Percentiles rank a stretch among this genome's conserved stretches.
phyloP scores from a whole-genome alignment of 1,139 yeast genomes.

The Suhomyces atakaporum region DNA sequence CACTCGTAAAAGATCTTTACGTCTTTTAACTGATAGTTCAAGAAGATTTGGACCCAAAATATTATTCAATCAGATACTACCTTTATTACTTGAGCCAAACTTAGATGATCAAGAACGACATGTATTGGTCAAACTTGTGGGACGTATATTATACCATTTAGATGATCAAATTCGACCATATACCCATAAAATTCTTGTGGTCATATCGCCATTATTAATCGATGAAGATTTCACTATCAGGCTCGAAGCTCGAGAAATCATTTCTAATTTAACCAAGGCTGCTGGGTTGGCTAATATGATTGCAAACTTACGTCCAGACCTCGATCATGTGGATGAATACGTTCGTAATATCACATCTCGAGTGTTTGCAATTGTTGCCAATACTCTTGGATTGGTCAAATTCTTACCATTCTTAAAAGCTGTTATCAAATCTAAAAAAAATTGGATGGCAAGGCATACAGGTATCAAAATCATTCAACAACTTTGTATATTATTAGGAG shows the following conservation, averaged over 20 bases:
- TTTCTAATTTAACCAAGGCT: conserved; percentile 73
- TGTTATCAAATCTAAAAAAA: conserved; percentile 74
- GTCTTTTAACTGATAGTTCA: conserved; percentile 68
- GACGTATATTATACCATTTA: conserved; percentile 64
- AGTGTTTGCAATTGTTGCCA: conserved; percentile 83
- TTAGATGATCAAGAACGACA: conserved; percentile 86
- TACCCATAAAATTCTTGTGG: conserved; percentile 70
- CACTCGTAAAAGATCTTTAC: conserved; percentile 68
- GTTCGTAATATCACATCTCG: conserved; percentile 77
- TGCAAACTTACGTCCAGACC: conserved; percentile 74
- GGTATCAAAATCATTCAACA: conserved; percentile 82
- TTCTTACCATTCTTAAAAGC: conserved; percentile 82
- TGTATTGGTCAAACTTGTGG: conserved; percentile 72
- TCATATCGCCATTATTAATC: conserved; percentile 74
- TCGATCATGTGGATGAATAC: conserved; percentile 82
- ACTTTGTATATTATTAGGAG: conserved; percentile 67
- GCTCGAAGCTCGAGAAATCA: conserved; percentile 76
- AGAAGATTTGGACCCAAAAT: conserved; percentile 67
- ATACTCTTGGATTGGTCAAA: conserved; percentile 70
- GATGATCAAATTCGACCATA: conserved; percentile 71
- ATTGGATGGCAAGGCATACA: conserved; percentile 87
- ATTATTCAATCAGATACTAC: conserved; percentile 68
- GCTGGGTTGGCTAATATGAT: conserved; percentile 84
- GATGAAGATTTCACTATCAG: conserved; percentile 79
- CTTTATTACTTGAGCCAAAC: conserved; percentile 69